Conservation (phyloP, 331 rosid genomes). For the Rhamnella rubrinervis region DNA sequence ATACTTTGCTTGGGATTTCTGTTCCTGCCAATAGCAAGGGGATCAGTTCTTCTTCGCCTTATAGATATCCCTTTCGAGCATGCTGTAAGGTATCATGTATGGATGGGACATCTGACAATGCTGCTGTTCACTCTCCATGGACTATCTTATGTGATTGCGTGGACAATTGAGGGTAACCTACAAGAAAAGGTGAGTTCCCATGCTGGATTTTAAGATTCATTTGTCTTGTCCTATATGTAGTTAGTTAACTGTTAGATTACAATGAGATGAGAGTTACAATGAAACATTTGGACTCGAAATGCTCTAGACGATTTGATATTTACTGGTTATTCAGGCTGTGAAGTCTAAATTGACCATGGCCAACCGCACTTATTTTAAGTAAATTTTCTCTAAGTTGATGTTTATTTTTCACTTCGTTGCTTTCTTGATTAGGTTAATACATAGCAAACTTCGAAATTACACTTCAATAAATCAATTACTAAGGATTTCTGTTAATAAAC, state of each 20-base stretch:
- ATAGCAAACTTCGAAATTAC: too few species aligned
- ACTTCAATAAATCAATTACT: too few species aligned
- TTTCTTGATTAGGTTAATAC: too few species aligned
- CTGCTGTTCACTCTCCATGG: conserved; percentile 77
- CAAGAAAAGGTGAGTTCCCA: conserved; percentile 50
- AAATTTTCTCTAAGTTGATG: too few species aligned
- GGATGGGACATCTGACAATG: conserved; percentile 98
- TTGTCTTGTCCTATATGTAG: conserved; percentile 1
- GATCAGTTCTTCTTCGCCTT: conserved; percentile 83
- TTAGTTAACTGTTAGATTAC: neutral
- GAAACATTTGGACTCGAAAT: too few species aligned
- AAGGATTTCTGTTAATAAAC: too few species aligned
- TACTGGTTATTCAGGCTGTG: too few species aligned
- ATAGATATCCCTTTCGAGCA: conserved; percentile 89
- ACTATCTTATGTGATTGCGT: conserved; percentile 52
- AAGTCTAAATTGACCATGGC: too few species aligned
- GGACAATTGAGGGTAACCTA: conserved; percentile 64
- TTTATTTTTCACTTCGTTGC: too few species aligned
- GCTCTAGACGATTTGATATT: too few species aligned
- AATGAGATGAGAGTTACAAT: too few species aligned
- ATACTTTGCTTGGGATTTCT: conserved; percentile 66
- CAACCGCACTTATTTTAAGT: too few species aligned
- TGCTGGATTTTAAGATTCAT: conserved; percentile 17
- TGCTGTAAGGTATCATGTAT: conserved; percentile 84
- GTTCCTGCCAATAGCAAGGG: conserved; percentile 85